Evolutionary conservation across 192 early-diverging fungal genomes (phyloP).

Genomic region (Coemansia javaensis): DNA sequence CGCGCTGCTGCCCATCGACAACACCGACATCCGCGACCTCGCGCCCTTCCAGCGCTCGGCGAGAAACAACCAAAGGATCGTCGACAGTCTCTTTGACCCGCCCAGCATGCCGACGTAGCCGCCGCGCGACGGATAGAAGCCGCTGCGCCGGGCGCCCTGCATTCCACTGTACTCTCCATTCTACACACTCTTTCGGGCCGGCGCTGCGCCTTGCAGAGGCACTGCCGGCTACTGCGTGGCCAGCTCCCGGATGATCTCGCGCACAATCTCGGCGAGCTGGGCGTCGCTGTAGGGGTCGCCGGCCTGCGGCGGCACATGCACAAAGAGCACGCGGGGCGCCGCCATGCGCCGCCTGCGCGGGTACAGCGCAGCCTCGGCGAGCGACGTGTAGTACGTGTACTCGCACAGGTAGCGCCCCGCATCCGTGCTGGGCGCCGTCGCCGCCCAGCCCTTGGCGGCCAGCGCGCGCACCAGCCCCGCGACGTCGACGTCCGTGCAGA

Average conservation of each 20-base stretch:
- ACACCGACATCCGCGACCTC: slow-evolving; percentile 42
- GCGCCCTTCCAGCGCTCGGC: slow-evolving; percentile 50
- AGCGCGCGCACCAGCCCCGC: slow-evolving; percentile 28
- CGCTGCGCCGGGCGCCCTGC: not conserved
- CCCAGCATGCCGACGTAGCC: slow-evolving; percentile 27
- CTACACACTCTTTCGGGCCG: not conserved
- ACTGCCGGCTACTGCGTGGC: too few relatives aligned
- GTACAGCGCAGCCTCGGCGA: slow-evolving; percentile 31
- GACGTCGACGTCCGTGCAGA: slow-evolving; percentile 43
- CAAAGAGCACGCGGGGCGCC: slow-evolving; percentile 42
- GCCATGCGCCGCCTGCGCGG: not conserved
- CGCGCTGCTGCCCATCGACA: slow-evolving; percentile 49
- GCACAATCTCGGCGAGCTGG: slow-evolving; percentile 32
- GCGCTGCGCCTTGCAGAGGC: not conserved
- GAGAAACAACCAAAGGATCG: slow-evolving; percentile 46
- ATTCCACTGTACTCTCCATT: not conserved
- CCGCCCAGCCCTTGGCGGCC: slow-evolving; percentile 33
- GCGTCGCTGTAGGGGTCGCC: slow-evolving; percentile 26
- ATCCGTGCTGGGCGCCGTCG: slow-evolving; percentile 34
- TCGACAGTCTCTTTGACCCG: slow-evolving; percentile 33
- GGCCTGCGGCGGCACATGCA: slow-evolving; percentile 44
- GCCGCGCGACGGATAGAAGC: too few relatives aligned
- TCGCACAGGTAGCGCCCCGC: slow-evolving; percentile 60
- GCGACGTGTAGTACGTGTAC: slow-evolving; percentile 55
- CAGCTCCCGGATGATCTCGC: slow-evolving; percentile 16